These are phyloP conservation scores for Fusarium odoratissimum DNA, from an alignment of 2,329 filamentous ascomycete species.

Conservation along the genomic window DNA sequence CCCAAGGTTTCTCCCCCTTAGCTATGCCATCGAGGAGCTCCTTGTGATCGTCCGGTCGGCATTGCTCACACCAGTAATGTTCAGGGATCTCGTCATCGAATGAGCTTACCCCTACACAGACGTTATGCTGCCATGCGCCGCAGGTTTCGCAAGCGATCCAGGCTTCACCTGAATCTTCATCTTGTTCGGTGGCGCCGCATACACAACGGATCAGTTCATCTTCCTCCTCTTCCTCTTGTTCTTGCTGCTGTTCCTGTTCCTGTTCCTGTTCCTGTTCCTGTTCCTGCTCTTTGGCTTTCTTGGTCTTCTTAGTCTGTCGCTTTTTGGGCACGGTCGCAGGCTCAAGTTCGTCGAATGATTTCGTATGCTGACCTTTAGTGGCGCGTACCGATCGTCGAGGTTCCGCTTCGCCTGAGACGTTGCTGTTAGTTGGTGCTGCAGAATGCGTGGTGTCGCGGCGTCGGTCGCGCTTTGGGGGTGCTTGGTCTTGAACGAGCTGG, in stretches of 20 bases:
- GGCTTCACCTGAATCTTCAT: slow-evolving; percentile 85
- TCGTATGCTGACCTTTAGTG: slow-evolving; percentile 95
- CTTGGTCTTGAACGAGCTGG: slow-evolving; percentile 15
- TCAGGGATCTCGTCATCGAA: slow-evolving; percentile 83
- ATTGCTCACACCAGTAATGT: slow-evolving; percentile 93
- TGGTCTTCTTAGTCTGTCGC: slow-evolving; percentile 61
- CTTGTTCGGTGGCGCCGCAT: slow-evolving; percentile 87
- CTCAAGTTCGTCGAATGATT: slow-evolving; percentile 83
- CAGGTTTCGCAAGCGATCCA: slow-evolving; percentile 98
- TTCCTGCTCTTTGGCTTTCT: slow-evolving; percentile 71
- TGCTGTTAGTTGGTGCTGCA: slow-evolving; percentile 38
- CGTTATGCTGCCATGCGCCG: slow-evolving; percentile 95
- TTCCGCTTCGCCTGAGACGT: slow-evolving; percentile 67
- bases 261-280: slow-evolving; percentile 54
- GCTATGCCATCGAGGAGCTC: slow-evolving; percentile 82
- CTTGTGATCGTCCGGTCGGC: slow-evolving; percentile 84
- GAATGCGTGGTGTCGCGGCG: slow-evolving; percentile 16
- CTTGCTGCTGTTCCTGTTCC: slow-evolving; percentile 60
- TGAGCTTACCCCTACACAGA: slow-evolving; percentile 87
- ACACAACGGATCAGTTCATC: slow-evolving; percentile 90
- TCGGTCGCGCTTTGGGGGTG: slow-evolving; percentile 18
- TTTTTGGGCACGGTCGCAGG: slow-evolving; percentile 65
- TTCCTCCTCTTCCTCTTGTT: slow-evolving; percentile 61
- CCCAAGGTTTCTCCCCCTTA: slow-evolving; percentile 88
- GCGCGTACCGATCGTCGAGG: slow-evolving; percentile 93